phyloP scores from a whole-genome alignment of 129 eudicot species.

The Lonicera japonica region DNA sequence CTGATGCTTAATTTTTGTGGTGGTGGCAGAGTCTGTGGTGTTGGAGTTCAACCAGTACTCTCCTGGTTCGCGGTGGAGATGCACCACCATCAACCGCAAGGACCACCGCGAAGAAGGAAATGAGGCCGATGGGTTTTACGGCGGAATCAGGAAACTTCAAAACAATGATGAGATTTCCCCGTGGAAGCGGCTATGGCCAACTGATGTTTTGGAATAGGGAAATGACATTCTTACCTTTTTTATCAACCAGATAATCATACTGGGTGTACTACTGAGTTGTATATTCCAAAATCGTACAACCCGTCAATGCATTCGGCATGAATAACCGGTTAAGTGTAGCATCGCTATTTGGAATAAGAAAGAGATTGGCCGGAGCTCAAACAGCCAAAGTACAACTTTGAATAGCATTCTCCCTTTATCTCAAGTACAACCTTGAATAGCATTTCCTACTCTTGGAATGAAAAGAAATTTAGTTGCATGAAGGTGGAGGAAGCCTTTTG shows the following conservation, averaged over 20 bases:
- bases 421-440: background rate
- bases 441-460: too few relatives aligned
- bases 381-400: background rate
- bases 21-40: conserved; percentile 48
- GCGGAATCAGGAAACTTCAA: conserved; percentile 52
- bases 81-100: conserved; percentile 42
- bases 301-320: too few relatives aligned
- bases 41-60: conserved; percentile 72
- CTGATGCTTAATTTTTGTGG: background rate
- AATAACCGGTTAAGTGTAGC: too few relatives aligned
- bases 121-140: conserved; percentile 76
- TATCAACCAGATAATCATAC: too few relatives aligned
- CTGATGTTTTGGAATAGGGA: conserved; percentile 47
- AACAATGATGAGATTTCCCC: conserved; percentile 37
- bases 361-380: too few relatives aligned
- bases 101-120: conserved; percentile 73
- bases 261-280: too few relatives aligned
- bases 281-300: too few relatives aligned
- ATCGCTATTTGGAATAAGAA: too few relatives aligned
- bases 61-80: conserved; percentile 79
- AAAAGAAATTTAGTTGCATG: too few relatives aligned
- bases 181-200: conserved; percentile 67
- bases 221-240: too few relatives aligned
- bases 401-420: too few relatives aligned
- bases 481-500: too few relatives aligned